A percentile compares a stretch with the other conserved stretches of the same genome.
phyloP scores from a whole-genome alignment of 1,284 basidiomycete species.

The Malassezia restricta region DNA sequence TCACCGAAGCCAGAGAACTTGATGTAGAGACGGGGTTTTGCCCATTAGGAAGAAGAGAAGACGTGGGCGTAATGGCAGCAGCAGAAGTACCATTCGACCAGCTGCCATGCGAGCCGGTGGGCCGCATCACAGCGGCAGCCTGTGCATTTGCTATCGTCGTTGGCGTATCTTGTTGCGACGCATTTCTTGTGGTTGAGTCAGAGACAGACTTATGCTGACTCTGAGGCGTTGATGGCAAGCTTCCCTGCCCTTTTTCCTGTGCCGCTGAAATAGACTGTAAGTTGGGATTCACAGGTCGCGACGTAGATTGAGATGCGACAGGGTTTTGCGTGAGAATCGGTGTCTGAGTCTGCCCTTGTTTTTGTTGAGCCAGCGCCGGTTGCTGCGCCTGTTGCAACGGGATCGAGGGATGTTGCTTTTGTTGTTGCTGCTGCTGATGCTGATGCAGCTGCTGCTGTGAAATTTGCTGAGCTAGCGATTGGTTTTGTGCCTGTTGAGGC shows the following conservation, averaged over 20 bases:
- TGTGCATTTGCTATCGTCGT: neutral
- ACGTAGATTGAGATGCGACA: neutral
- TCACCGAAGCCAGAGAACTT: constrained; percentile 3
- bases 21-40: constrained; percentile 1
- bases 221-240: constrained; percentile 14
- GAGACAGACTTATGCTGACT: constrained; percentile 14
- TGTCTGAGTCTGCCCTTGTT: neutral
- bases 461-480: neutral
- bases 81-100: constrained; percentile 4
- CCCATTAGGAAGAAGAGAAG: constrained; percentile 2
- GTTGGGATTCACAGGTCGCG: neutral
- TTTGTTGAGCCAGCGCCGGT: neutral
- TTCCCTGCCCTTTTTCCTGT: neutral
- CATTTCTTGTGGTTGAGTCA: constrained; percentile 4
- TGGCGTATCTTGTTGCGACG: constrained; percentile 4
- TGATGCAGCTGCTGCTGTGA: neutral
- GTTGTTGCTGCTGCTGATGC: neutral
- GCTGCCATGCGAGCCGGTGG: constrained; percentile 2
- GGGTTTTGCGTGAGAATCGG: neutral
- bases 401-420: constrained; percentile 2
- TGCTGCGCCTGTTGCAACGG: neutral
- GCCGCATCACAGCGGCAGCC: constrained; percentile 2
- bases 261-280: neutral
- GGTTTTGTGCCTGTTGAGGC: neutral
- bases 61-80: constrained; percentile 9